Evolutionary conservation across 768 basidiomycete species (phyloP).

Genomic region (Boletus vermiculosoides): DNA sequence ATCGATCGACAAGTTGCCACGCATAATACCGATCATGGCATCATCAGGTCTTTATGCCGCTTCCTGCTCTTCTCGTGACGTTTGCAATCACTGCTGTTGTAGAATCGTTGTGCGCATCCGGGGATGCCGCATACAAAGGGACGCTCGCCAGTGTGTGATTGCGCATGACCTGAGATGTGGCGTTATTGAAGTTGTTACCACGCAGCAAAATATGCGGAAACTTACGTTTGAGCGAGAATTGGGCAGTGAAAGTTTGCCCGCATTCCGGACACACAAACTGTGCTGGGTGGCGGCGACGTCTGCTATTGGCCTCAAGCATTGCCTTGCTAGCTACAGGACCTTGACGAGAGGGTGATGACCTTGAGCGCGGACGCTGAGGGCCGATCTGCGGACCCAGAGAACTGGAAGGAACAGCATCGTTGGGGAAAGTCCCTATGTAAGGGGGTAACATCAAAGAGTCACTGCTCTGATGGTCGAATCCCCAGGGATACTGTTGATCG

Average conservation of each 20-base stretch:
- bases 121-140: conserved; percentile 26
- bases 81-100: conserved; percentile 34
- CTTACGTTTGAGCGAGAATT: conserved; percentile 35
- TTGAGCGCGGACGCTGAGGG: conserved; percentile 20
- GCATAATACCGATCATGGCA: conserved; percentile 12
- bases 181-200: background rate
- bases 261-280: conserved; percentile 19
- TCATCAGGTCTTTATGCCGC: conserved; percentile 25
- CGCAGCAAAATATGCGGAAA: background rate
- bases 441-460: conserved; percentile 4
- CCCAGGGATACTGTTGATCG: conserved; percentile 7
- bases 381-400: background rate
- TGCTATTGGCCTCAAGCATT: conserved; percentile 32
- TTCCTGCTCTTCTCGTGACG: conserved; percentile 36
- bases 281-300: conserved; percentile 31
- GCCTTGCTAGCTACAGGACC: conserved; percentile 32
- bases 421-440: background rate
- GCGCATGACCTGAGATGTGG: conserved; percentile 25
- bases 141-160: conserved; percentile 29
- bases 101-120: conserved; percentile 31
- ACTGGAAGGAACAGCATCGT: background rate
- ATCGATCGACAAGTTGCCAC: conserved; percentile 25
- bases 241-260: conserved; percentile 28
- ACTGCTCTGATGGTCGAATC: conserved; percentile 1
- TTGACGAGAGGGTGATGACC: conserved; percentile 11